Evolutionary conservation across 805 yeast species (phyloP), one percentile per base, ranked within the genome.

Genomic region (Starmera dryadoides): DNA sequence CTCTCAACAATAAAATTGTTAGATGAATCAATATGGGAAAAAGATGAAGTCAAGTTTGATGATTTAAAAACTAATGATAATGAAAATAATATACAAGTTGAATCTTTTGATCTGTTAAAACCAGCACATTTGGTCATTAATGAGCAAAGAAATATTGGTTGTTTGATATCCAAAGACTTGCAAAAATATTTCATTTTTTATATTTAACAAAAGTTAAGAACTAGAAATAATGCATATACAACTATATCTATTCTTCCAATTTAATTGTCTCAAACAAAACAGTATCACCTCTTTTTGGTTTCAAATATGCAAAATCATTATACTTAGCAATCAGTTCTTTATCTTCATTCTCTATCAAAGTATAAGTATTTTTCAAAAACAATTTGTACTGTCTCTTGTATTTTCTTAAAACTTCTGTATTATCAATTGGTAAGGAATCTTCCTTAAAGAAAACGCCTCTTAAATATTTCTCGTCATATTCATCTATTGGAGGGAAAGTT

Each of bases 111-210:
- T 7, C n/a, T 11, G 10, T 6, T 14, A 14, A 15, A 28, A 6
- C 30, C 30, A 8, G 44, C 38, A n/a, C 22, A 31, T 17, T 39
- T 45, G 22, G 48, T 66, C 0, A 40, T 63, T 8, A 62, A 58
- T 35, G 42, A 51, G 6, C 31, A 41, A 2, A 48, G 57, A 33
- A 42, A 52, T 1, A 49, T 58, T 35, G 70, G 68, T 5, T 64
- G 68, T 42, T 45, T 69, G 10, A 45, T 69, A n/a, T 68, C 68
- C 26, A 41, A 50, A 6, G 60, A 66, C 36, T 56, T 56, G 34
- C 58, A 56, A 37, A 58, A 30, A 15, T 49, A 18, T 14, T n/a
- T 28, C 4, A 22, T 17, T 10, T 62, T 44, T 63, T 3, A 28
- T 21, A 21, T 21, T 9, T 21, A 9, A 21, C 6, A 21, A 21